Evolutionary conservation across 2,329 filamentous ascomycete genomes (phyloP), one percentile per base, ranked within the genome.

Genomic region (Penicillium brasilianum): DNA sequence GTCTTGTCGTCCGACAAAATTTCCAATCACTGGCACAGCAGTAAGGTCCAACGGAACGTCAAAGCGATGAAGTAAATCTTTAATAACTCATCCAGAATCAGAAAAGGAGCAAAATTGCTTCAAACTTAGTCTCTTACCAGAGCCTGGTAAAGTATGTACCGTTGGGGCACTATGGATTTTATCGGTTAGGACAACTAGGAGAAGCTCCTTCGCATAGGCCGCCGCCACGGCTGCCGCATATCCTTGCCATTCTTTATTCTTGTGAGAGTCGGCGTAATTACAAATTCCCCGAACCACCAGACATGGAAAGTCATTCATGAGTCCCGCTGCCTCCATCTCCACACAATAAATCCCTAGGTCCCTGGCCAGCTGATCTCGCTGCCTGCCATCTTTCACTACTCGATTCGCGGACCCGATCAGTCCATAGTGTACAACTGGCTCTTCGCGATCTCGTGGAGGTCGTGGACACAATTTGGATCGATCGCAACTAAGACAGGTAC

Each of bases 1-100:
- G 2, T 51, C 56, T 39, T 69, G 37, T 8, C 61, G 64, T 34
- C 67, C 65, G 0, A 68, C 4, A 20, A 68, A 68, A 1, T 57
- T 54, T 44, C 57, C 37, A 55, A 65, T 59, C 13, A 58, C 59
- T 13, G 60, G 61, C 0, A 67, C 50, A 36, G 28, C 13, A 2
- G 57, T 57, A 20, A 69, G 57, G 36, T 65, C 60, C 14, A 64
- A 25, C 3, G 57, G 63, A 8, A 65, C 48, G 34, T 60, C 25
- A 13, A 62, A 64, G 30, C 44, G 48, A 16, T 58, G n/a, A 18
- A 53, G 55, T 59, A 46, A 11, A 36, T 8, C 53, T 6, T 37
- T n/a, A 4, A 37, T 28, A 18, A 0, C 20, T 9, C 8, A 46
- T 55, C 55, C 43, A 57, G 55, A 60, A 46, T 18, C 36, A 59